Evolutionary conservation across 371 early-diverging fungal genomes (phyloP), one percentile per base, ranked within the genome.

Genomic region (Actinomortierella ambigua): DNA sequence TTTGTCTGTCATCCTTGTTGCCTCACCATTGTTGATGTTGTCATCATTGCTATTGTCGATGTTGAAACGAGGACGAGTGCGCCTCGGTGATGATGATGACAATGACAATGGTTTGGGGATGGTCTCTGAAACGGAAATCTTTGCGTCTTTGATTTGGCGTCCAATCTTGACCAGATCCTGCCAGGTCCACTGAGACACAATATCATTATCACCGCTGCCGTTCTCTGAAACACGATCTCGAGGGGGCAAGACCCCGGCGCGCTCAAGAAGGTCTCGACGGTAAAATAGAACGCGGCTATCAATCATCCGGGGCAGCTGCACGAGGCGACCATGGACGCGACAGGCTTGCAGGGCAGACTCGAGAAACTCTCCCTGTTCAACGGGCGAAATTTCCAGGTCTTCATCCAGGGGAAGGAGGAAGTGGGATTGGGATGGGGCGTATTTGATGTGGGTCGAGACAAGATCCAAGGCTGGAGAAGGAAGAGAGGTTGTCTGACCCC

Each of bases 271-370:
- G 47, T 68, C 68, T 0, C 46, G 46, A 3, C 68, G 47, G 29
- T 68, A 68, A 18, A 68, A 68, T 20, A 68, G 34, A 8, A 68
- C 68, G 11, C 68, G 46, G n/a, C 63, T 68, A 15, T 68, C 68
- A 18, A 68, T 59, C 68, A 68, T 68, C 42, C 68, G 62, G 2
- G 68, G 68, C 28, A 68, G 40, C 27, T 68, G 68, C 34, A 62
- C 43, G 27, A 68, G 53, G 15, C 24, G 53, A n/a, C 54, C 63
- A 13, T 68, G 68, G 8, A 62, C 28, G 51, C 47, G 57, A 50
- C 44, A 61, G 0, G 68, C 68, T 40, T 68, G 51, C 47, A 68
- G 20, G 14, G 68, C 68, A 15, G 68, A 39, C 6, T 53, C 55
- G 18, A 68, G 29, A 29, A 68, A 68, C 43, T 53, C 50, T 13